Base-by-base conservation (phyloP, 148 eudicot genomes). In the Rhododendron williamsianum region DNA sequence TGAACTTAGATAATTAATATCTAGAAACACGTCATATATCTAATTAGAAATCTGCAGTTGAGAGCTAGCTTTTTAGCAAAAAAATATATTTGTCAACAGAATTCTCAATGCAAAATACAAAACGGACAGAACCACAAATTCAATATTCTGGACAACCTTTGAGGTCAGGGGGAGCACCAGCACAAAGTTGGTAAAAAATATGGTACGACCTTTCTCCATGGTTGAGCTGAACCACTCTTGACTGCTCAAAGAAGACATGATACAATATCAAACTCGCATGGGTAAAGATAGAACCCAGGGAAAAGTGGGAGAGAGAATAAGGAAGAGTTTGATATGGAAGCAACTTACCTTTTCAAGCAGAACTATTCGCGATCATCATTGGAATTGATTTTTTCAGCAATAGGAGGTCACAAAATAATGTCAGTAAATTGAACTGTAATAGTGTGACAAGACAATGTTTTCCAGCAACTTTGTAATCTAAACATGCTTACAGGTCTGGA, bases 151-250 rank as follows among this genome's bases (percentile, higher is more conserved):
- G 81, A 93, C 95, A 83, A 97, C 99, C 99, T 95, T 92, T 91
- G 82, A 97, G 92, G 85, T 76, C 90, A 87, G 98, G 87, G 84
- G 99, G 87, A 85, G 96, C 98, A 58, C 99, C 99, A 79, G 96
- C 92, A 85, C 99, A 97, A 56, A 97, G 98, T 88, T 94, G 99
- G 88, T 97, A 97, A 87, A 97, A 95, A 58, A 95, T 88, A 86
- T 97, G 99, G 91, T 94, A 97, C 7, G 99, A 95, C 90, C 99
- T 92, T 85, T 97, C 98, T 48, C 96, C 98, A 58, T 72, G 89
- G 84, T 92, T 87, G 83, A 97, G 91, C 87, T 95, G 99, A 83
- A 94, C 95, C 82, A 95, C 98, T 92, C 99, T 93, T 76, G 99
- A 95, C 99, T 97, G 98, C 88, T 86, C 81, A 90, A 88, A 87